Percentiles rank a stretch among this genome's conserved stretches.
Evolutionary conservation across 306 rosid species (phyloP).

Genomic region (Phaseolus lunatus): DNA sequence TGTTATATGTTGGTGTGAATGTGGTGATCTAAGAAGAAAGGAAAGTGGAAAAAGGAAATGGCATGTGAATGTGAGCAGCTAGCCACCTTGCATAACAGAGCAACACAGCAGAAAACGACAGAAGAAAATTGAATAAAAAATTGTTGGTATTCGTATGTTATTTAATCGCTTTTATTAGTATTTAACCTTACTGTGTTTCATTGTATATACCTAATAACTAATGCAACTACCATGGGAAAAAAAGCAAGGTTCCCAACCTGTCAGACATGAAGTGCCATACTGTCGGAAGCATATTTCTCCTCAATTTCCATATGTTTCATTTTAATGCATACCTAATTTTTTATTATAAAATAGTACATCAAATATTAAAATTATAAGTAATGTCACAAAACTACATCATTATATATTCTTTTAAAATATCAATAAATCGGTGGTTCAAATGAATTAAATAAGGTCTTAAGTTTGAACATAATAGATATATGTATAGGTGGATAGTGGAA

Average conservation of each 20-base stretch:
- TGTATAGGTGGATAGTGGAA: too few species aligned
- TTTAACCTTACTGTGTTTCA: not conserved
- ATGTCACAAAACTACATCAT: too few species aligned
- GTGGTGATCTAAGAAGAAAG: conserved; percentile 4
- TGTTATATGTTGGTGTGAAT: too few species aligned
- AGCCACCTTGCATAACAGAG: conserved; percentile 10
- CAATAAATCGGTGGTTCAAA: too few species aligned
- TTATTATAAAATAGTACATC: not conserved
- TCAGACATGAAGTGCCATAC: not conserved
- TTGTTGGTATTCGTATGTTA: not conserved
- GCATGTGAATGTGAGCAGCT: conserved; percentile 42
- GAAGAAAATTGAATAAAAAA: not conserved
- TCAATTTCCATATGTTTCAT: not conserved
- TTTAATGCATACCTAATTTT: not conserved
- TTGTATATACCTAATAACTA: not conserved
- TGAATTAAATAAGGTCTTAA: too few species aligned
- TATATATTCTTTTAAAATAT: too few species aligned
- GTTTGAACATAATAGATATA: too few species aligned
- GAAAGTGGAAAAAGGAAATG: not conserved
- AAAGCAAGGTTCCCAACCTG: not conserved
- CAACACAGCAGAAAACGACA: conserved; percentile 3
- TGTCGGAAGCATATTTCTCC: not conserved
- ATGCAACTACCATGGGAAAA: not conserved
- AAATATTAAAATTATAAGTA: too few species aligned
- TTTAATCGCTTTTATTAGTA: not conserved